Percentiles rank a stretch among this genome's conserved stretches.
Conservation (phyloP, 345 rosid species). For the Euphorbia pulcherrima region DNA sequence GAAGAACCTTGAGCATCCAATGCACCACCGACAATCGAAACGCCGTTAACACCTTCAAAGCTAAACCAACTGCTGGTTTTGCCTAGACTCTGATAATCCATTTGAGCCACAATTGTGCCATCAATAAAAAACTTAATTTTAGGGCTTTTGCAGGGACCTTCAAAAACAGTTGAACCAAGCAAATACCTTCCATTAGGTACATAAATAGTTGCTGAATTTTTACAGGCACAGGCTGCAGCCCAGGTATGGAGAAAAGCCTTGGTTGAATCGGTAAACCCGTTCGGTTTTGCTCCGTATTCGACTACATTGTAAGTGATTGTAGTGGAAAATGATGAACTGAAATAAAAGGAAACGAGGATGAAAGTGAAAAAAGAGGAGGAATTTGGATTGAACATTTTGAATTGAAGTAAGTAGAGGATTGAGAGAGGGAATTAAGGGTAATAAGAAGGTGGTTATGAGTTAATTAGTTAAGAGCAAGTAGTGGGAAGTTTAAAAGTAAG, state of each 20-base stretch:
- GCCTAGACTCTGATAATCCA: slow-evolving; percentile 40
- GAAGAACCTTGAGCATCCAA: slow-evolving; percentile 54
- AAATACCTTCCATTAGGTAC: slow-evolving; percentile 49
- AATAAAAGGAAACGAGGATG: neutral
- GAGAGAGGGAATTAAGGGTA: neutral
- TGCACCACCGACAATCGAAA: slow-evolving; percentile 45
- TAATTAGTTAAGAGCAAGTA: neutral
- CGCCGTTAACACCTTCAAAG: slow-evolving; percentile 41
- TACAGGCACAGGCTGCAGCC: slow-evolving; percentile 38
- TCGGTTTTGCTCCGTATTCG: slow-evolving; percentile 41
- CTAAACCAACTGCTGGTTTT: slow-evolving; percentile 38
- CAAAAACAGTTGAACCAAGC: slow-evolving; percentile 31
- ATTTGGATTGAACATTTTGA: neutral
- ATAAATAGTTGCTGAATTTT: slow-evolving; percentile 24
- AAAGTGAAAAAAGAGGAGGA: neutral
- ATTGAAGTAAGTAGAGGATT: neutral
- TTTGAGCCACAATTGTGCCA: slow-evolving; percentile 49
- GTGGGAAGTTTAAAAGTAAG: slow-evolving; percentile 3
- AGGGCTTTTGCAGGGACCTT: slow-evolving; percentile 35
- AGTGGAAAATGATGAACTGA: slow-evolving; percentile 19
- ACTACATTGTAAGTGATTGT: slow-evolving; percentile 32
- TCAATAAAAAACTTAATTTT: slow-evolving; percentile 37
- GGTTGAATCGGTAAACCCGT: slow-evolving; percentile 38
- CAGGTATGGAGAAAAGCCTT: slow-evolving; percentile 45
- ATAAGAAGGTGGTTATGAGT: neutral